These are phyloP conservation scores for Camellia lanceoleosa DNA, from an alignment of 148 eudicot genomes.

Conservation along the genomic window DNA sequence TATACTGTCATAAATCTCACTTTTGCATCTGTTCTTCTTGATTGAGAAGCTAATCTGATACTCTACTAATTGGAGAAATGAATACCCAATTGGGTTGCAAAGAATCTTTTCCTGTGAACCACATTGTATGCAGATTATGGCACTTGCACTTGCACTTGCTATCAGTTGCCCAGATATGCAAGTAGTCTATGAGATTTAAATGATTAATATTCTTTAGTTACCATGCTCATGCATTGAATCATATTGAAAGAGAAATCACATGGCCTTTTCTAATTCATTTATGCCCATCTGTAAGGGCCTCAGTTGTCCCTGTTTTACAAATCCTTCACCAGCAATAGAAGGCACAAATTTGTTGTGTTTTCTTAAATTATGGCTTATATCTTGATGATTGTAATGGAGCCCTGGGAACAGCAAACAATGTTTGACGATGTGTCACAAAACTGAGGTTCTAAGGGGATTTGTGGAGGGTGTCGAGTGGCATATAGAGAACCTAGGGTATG, in stretches of 20 bases:
- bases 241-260: neutral
- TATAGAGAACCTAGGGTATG: neutral
- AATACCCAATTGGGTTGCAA: neutral
- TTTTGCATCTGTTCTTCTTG: neutral
- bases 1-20: neutral
- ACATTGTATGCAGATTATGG: neutral
- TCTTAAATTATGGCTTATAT: neutral
- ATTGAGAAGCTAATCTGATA: neutral
- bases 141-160: neutral
- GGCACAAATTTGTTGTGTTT: neutral
- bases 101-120: neutral
- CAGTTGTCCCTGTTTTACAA: neutral
- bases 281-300: neutral
- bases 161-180: neutral
- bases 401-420: neutral
- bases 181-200: neutral
- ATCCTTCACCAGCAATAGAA: neutral
- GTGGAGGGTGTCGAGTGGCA: neutral
- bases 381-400: slow-evolving; percentile 1
- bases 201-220: neutral
- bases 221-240: neutral
- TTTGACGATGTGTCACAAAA: neutral
- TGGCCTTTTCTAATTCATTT: neutral
- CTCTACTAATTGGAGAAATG: neutral
- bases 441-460: neutral